Conservation (phyloP, 768 basidiomycete genomes). For the Mycena chlorophos region DNA sequence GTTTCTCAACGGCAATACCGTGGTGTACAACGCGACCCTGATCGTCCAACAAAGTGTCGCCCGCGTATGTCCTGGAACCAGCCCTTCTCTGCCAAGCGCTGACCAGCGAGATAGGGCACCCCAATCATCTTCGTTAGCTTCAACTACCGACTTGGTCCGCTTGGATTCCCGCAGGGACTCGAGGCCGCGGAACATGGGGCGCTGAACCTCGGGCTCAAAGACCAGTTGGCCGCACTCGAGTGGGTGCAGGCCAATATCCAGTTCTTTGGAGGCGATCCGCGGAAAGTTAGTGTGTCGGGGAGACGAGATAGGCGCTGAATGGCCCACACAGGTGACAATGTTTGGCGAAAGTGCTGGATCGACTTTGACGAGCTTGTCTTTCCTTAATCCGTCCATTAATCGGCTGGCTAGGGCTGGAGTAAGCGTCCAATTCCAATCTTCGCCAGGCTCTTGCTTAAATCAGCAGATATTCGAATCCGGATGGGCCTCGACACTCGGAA, state of each 20-base stretch:
- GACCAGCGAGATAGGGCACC: conserved; percentile 9
- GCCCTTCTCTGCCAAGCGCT: neutral
- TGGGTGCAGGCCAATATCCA: conserved; percentile 58
- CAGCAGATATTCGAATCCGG: conserved; percentile 46
- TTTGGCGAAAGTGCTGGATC: conserved; percentile 29
- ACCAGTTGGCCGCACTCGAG: conserved; percentile 38
- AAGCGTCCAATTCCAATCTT: conserved; percentile 9
- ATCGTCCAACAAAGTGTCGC: conserved; percentile 14
- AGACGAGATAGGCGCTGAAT: neutral
- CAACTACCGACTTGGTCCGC: conserved; percentile 47
- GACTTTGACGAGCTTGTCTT: conserved; percentile 1
- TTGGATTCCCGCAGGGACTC: conserved; percentile 43
- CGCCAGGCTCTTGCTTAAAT: neutral
- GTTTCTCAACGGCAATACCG: conserved; percentile 30
- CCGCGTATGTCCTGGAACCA: neutral
- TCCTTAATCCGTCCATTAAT: conserved; percentile 9
- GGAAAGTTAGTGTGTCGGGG: conserved; percentile 29
- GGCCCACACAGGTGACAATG: conserved; percentile 26
- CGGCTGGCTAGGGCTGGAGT: conserved; percentile 33
- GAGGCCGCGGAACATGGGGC: conserved; percentile 34
- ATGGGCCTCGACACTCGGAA: conserved; percentile 27
- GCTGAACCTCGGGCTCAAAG: conserved; percentile 42
- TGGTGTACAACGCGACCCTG: conserved; percentile 25
- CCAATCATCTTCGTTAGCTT: conserved; percentile 48
- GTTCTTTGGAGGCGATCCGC: conserved; percentile 55